phyloP scores from a whole-genome alignment of 345 rosid genomes.

The Kandelia obovata region DNA sequence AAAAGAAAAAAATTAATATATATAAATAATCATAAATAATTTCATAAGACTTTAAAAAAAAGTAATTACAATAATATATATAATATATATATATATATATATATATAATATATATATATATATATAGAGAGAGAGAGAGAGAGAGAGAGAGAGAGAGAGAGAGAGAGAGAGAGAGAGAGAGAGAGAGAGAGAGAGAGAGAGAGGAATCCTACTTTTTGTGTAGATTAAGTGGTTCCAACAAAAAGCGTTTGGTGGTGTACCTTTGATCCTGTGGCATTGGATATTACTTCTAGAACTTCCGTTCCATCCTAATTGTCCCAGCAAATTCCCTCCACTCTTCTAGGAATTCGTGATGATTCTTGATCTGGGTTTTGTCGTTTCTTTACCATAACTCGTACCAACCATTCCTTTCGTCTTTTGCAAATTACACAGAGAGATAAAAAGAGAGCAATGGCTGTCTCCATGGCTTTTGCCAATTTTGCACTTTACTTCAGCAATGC shows the following conservation, averaged over 20 bases:
- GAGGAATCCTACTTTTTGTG: too few relatives aligned
- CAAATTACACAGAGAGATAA: neutral
- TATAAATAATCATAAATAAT: too few relatives aligned
- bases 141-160: too few relatives aligned
- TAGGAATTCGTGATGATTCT: neutral
- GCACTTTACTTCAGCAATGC: constrained; percentile 14
- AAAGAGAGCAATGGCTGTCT: constrained; percentile 30
- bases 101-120: too few relatives aligned
- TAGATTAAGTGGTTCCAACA: too few relatives aligned
- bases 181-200: too few relatives aligned
- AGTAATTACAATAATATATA: too few relatives aligned
- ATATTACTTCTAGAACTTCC: constrained; percentile 13
- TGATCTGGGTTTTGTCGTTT: constrained; percentile 7
- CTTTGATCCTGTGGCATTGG: constrained; percentile 22
- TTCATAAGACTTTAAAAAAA: too few relatives aligned
- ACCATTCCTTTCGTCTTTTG: neutral
- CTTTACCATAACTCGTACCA: neutral
- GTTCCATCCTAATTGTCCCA: neutral
- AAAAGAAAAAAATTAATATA: too few relatives aligned
- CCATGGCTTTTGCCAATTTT: constrained; percentile 45
- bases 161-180: too few relatives aligned
- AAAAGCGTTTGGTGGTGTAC: neutral
- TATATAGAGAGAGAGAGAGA: too few relatives aligned
- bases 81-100: too few relatives aligned
- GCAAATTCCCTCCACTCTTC: neutral